A percentile compares a stretch with the other conserved stretches of the same genome.
Conservation (phyloP, 129 eudicot species). For the Arctium minus region DNA sequence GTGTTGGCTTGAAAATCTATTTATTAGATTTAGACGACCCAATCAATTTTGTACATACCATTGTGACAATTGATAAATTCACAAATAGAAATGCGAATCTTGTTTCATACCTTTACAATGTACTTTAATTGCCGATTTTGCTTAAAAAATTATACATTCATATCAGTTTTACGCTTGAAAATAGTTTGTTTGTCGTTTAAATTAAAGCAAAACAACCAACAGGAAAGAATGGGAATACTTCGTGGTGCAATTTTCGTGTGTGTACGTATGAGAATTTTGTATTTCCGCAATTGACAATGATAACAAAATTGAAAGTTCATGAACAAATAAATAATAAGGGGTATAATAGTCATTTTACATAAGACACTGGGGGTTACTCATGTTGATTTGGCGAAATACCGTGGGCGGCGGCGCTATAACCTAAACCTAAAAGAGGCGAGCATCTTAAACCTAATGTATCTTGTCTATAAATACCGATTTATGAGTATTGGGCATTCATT, state of each 20-base stretch:
- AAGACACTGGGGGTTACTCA: not conserved
- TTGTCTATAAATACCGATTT: not conserved
- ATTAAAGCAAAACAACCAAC: not conserved
- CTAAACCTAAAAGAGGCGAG: constrained; percentile 1
- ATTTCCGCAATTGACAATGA: not conserved
- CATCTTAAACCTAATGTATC: not conserved
- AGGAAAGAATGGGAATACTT: not conserved
- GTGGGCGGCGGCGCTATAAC: not conserved
- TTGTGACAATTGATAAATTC: not conserved
- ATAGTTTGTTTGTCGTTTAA: not conserved
- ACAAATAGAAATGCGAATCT: not conserved
- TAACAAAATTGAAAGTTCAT: not conserved
- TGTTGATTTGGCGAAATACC: constrained; percentile 7
- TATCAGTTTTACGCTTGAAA: not conserved
- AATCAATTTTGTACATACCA: not conserved
- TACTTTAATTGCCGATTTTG: not conserved
- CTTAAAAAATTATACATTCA: not conserved
- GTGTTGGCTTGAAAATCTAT: not conserved
- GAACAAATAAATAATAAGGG: not conserved
- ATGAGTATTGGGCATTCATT: not conserved
- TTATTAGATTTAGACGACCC: not conserved
- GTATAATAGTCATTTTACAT: not conserved
- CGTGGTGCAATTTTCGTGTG: not conserved
- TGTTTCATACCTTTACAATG: not conserved
- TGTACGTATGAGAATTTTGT: not conserved